A percentile compares a stretch with the other conserved stretches of the same genome.
Evolutionary conservation across 73 alveolate species (phyloP).

Genomic region (Durusdinium trenchii): DNA sequence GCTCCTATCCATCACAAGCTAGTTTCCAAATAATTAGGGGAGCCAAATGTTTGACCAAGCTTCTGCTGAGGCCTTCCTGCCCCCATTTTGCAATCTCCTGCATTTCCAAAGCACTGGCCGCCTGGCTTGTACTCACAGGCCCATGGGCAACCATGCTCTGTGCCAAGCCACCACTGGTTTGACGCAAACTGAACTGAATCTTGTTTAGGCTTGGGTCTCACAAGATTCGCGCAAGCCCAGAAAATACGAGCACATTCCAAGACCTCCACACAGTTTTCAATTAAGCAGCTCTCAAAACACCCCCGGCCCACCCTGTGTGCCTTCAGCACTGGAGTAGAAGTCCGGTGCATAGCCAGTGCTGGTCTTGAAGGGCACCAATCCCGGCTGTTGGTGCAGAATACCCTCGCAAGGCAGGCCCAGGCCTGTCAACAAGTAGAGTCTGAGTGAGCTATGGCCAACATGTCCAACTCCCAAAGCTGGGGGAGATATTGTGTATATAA

Average conservation of each 20-base stretch:
- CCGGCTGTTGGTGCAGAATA: slow-evolving; percentile 24
- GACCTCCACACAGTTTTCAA: not conserved
- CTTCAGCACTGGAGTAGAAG: not conserved
- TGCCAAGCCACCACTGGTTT: not conserved
- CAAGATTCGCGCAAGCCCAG: not conserved
- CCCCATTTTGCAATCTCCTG: not conserved
- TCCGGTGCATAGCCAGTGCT: not conserved
- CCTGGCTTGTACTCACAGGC: too few relatives aligned
- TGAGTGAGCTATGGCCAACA: too few relatives aligned
- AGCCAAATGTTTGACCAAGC: slow-evolving; percentile 7
- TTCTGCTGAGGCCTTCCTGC: slow-evolving; percentile 57
- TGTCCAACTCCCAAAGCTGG: too few relatives aligned
- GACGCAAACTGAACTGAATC: too few relatives aligned
- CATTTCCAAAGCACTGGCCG: slow-evolving; percentile 9
- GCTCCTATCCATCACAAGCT: too few relatives aligned
- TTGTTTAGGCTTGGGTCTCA: not conserved
- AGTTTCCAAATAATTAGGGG: too few relatives aligned
- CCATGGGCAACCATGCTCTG: too few relatives aligned
- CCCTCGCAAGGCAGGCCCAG: not conserved
- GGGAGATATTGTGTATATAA: too few relatives aligned
- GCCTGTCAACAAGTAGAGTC: too few relatives aligned
- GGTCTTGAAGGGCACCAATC: slow-evolving; percentile 48
- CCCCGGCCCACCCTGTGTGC: not conserved
- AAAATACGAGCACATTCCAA: not conserved
- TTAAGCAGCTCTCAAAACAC: not conserved